Evolutionary conservation across 345 rosid species (phyloP), one percentile per base, ranked within the genome.

Genomic region (Salix arbutifolia): DNA sequence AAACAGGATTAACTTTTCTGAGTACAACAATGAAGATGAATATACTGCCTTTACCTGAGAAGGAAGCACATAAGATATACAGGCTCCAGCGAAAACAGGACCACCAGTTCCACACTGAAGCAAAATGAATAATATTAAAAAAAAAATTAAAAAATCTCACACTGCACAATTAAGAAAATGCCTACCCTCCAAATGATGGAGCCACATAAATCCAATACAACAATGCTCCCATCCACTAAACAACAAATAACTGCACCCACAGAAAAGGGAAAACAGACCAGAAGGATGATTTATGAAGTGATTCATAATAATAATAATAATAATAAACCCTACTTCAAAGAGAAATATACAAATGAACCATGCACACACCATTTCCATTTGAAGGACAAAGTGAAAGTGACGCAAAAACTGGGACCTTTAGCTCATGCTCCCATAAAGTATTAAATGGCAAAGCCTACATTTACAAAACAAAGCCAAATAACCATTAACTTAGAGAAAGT

Each of bases 61-160:
- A 69, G 94, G 92, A 83, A 95, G 92, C 56, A 84, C 86, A 66
- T 31, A 66, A 73, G 97, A 86, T 75, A 80, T 84, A 84, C 93
- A 89, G 75, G 97, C 84, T 81, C 96, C 99, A 74, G 94, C 91
- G 87, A 96, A 96, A 75, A 96, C 70, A 62, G 99, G 99, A 79
- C 97, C 98, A 67, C 89, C 96, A 60, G 91, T 86, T 83, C 76
- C 83, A 77, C 69, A 73, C 98, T 93, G 91, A 80, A 86, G 52
- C 56, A 64, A 26, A 70, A 53, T 23, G 16, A 14, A 9, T 30
- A 65, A 25, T n/a, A 30, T 17, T 16, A 35, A 33, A 33, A 2
- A 68, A 25, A 9, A 65, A 66, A 28, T 30, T 12, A 28, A 53
- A 1, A 67, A 30, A 65, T 42, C 65, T 44, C 13, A 64, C 12